phyloP scores from a whole-genome alignment of 2,329 filamentous ascomycete genomes.

The Curvularia hawaiiensis region DNA sequence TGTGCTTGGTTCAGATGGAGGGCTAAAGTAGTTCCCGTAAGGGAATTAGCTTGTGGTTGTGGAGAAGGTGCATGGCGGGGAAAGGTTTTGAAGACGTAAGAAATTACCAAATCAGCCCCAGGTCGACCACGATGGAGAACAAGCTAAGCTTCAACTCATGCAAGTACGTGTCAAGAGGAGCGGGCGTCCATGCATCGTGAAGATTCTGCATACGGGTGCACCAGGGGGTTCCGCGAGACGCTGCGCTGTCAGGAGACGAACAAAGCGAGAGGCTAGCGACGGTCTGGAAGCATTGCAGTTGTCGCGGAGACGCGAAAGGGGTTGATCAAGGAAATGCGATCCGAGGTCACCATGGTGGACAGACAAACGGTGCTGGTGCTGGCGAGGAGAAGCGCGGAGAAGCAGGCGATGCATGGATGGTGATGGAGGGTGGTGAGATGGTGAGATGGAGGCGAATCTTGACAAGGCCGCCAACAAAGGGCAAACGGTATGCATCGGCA shows the following conservation, averaged over 20 bases:
- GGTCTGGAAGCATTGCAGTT: not conserved
- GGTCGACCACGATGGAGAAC: slow-evolving; percentile 25
- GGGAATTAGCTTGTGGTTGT: slow-evolving; percentile 24
- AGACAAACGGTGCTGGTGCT: not conserved
- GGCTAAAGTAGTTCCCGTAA: slow-evolving; percentile 42
- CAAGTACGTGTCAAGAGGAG: slow-evolving; percentile 29
- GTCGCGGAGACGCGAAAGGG: not conserved
- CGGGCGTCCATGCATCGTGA: slow-evolving; percentile 23
- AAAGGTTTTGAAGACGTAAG: slow-evolving; percentile 46
- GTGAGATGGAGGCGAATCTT: slow-evolving; percentile 19
- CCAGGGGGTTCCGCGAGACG: slow-evolving; percentile 13
- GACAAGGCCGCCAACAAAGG: slow-evolving; percentile 13
- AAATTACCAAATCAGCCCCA: slow-evolving; percentile 35
- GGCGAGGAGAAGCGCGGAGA: slow-evolving; percentile 24
- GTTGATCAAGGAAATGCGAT: not conserved
- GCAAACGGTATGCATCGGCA: slow-evolving; percentile 23
- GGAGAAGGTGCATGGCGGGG: slow-evolving; percentile 41
- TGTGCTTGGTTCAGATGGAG: slow-evolving; percentile 29
- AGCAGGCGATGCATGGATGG: not conserved
- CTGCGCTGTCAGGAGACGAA: not conserved
- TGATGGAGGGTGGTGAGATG: slow-evolving; percentile 21
- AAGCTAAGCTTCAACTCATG: slow-evolving; percentile 27
- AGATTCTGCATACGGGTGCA: slow-evolving; percentile 27
- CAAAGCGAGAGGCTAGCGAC: not conserved
- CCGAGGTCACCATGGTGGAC: not conserved